A percentile compares a stretch with the other conserved stretches of the same genome.
Evolutionary conservation across 116 monocot genomes (phyloP).

Genomic region (Zostera marina): DNA sequence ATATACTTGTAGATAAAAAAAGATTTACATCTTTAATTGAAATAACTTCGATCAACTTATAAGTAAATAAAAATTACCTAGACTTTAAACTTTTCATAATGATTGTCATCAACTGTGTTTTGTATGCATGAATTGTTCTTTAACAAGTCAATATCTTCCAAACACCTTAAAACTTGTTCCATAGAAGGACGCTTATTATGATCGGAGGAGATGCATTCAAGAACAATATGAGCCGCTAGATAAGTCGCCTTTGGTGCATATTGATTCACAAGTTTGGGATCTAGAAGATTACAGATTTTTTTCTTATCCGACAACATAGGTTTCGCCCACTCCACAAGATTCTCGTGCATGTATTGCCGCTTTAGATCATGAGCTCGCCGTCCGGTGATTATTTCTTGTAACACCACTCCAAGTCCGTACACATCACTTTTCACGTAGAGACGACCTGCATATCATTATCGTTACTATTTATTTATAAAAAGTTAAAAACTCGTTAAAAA

Average conservation of each 20-base stretch:
- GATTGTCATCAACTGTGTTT: no score
- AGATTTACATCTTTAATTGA: no score
- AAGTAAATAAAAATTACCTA: no score
- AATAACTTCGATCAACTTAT: no score
- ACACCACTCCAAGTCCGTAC: constrained; percentile 76
- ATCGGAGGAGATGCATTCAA: constrained; percentile 26
- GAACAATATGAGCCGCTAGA: constrained; percentile 26
- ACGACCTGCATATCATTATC: constrained; percentile 33
- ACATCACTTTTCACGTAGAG: constrained; percentile 87
- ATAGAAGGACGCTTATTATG: constrained; percentile 43
- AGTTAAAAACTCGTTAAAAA: no score
- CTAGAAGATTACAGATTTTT: constrained; percentile 46
- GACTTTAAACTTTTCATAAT: no score
- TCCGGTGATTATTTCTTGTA: constrained; percentile 70
- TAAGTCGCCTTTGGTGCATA: constrained; percentile 35
- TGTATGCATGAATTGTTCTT: no score
- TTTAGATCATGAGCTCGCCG: constrained; percentile 48
- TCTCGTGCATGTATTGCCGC: constrained; percentile 39
- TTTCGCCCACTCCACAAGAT: constrained; percentile 61
- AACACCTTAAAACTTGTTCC: constrained; percentile 34
- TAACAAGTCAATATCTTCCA: constrained; percentile 20
- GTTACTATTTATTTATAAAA: no score
- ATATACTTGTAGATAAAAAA: no score
- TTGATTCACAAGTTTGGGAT: constrained; percentile 48
- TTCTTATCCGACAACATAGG: constrained; percentile 42